A percentile compares a stretch with the other conserved stretches of the same genome.
These are phyloP conservation scores for Persicaria maculosa DNA, from an alignment of 148 eudicot genomes.

Conservation along the genomic window DNA sequence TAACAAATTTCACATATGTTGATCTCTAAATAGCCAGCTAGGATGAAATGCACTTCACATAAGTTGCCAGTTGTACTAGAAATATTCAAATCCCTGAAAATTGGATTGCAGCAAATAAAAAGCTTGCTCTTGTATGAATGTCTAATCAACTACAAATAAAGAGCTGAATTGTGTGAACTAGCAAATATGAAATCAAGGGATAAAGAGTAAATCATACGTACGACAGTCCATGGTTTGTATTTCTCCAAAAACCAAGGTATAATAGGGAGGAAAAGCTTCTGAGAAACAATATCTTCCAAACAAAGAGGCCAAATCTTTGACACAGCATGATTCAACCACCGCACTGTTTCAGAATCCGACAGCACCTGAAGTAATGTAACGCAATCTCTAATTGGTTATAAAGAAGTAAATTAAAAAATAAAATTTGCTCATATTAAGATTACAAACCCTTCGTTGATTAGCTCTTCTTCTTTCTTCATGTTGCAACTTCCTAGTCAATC, in stretches of 20 bases:
- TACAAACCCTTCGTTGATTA: constrained; percentile 64
- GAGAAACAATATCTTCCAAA: constrained; percentile 78
- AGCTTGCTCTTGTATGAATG: not conserved
- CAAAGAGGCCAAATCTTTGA: constrained; percentile 90
- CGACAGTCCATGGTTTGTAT: constrained; percentile 97
- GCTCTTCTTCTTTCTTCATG: constrained; percentile 64
- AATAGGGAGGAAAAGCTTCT: constrained; percentile 75
- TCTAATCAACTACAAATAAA: no score
- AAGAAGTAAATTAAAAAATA: not conserved
- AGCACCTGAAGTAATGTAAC: not conserved
- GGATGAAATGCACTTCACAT: not conserved
- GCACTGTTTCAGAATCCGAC: constrained; percentile 69
- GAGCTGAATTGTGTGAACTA: not conserved
- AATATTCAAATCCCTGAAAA: not conserved
- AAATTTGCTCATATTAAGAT: constrained; percentile 1
- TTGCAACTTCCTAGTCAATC: constrained; percentile 59
- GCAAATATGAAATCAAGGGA: not conserved
- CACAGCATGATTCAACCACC: constrained; percentile 86
- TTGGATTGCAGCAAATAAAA: not conserved
- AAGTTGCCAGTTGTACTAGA: not conserved
- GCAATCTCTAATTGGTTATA: no score
- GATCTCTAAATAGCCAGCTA: not conserved
- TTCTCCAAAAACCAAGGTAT: constrained; percentile 93
- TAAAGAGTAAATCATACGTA: not conserved
- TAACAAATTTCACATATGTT: not conserved